phyloP scores from a whole-genome alignment of 2,329 filamentous ascomycete genomes.

The Venturia aucupariae region DNA sequence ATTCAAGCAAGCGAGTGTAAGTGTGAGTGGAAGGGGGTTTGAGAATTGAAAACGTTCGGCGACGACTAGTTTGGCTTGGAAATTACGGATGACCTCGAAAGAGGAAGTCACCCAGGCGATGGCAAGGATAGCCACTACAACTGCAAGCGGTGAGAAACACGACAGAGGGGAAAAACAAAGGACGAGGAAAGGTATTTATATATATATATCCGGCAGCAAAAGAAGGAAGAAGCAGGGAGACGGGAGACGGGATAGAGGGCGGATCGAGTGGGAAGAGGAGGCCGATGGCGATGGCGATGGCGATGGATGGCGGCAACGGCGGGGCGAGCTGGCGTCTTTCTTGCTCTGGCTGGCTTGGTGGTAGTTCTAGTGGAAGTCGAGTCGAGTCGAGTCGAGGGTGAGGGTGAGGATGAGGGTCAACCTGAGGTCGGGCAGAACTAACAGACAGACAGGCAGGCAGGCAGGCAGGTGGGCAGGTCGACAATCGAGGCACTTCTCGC shows the following conservation, averaged over 20 bases:
- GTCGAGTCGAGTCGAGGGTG: neutral
- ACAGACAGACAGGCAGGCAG: too few species aligned
- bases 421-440: too few species aligned
- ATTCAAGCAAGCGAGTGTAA: neutral
- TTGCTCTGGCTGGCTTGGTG: too few species aligned
- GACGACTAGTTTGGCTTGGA: neutral
- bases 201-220: neutral
- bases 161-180: neutral
- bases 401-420: too few species aligned
- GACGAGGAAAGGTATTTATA: neutral
- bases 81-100: neutral
- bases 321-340: neutral
- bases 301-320: neutral
- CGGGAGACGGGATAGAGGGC: too few species aligned
- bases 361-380: too few species aligned
- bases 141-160: neutral
- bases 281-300: too few species aligned
- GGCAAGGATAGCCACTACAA: neutral
- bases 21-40: neutral
- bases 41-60: neutral
- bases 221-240: neutral
- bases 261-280: too few species aligned
- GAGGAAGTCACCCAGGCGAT: neutral
- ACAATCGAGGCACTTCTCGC: conserved; percentile 34
- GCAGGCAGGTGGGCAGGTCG: neutral